phyloP scores from a whole-genome alignment of 1,284 basidiomycete species.

The Lignosus rhinocerotis region DNA sequence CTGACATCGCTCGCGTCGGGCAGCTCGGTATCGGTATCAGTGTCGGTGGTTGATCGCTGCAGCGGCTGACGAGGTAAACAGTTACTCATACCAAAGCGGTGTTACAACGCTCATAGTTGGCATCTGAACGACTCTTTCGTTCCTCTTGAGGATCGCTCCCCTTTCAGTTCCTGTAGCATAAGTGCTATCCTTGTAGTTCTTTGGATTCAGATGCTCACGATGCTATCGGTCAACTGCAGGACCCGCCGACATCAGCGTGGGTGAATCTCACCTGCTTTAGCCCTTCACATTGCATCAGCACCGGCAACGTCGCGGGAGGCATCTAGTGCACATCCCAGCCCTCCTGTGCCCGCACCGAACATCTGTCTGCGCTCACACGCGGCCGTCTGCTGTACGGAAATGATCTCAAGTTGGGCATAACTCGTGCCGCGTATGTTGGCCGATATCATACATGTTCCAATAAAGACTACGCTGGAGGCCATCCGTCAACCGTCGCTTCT shows the following conservation, averaged over 20 bases:
- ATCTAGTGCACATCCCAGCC: neutral
- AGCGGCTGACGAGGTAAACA: too few relatives aligned
- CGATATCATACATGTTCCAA: too few relatives aligned
- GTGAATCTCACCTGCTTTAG: neutral
- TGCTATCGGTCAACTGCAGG: neutral
- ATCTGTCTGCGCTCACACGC: neutral
- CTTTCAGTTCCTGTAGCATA: neutral
- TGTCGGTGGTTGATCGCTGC: too few relatives aligned
- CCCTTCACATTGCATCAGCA: neutral
- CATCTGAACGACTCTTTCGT: neutral
- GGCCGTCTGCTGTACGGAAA: too few relatives aligned
- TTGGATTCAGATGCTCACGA: neutral
- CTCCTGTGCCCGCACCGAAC: neutral
- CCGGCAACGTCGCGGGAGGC: neutral
- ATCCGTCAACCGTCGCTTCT: too few relatives aligned
- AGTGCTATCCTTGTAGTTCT: neutral
- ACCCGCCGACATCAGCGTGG: neutral
- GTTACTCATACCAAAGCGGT: too few relatives aligned
- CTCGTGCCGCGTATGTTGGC: too few relatives aligned
- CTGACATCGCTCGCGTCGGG: too few relatives aligned
- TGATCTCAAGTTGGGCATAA: too few relatives aligned
- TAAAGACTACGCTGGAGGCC: too few relatives aligned
- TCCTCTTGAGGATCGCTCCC: neutral
- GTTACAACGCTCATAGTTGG: neutral
- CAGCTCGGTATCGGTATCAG: too few relatives aligned